Evolutionary conservation across 2,329 filamentous ascomycete species (phyloP), one percentile per base, ranked within the genome.

Genomic region (Colletotrichum tabaci): DNA sequence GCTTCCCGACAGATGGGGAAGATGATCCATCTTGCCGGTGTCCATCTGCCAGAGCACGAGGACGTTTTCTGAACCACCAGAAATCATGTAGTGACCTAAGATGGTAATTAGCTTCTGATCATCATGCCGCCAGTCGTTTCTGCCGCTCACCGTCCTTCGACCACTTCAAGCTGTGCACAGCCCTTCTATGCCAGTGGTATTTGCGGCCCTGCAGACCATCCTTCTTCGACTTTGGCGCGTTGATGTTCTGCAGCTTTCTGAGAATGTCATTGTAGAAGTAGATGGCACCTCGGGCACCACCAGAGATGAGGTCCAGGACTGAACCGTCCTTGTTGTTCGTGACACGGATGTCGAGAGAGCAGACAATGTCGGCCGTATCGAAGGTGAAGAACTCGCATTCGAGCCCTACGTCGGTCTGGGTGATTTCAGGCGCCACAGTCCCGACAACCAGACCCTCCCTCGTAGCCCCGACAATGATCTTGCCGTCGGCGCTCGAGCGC

Each of bases 41-140:
- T 97, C 94, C 68, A 98, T 86, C 82, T 99, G 96, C 95, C 95
- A 98, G 42, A 98, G 85, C 10, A 98, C 94, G 52, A 99, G 86
- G 23, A 94, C 93, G 9, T 94, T 95, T 82, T 99, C 96, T 26
- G 91, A 90, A 42, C 96, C 96, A 78, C 96, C 96, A 67, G 96
- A 98, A 63, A 99, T 92, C 71, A 99, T 84, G 80, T 99, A 99
- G 79, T 98, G 95, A 61, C 94, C 94, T 96, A 61, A 50, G 55
- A 58, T 57, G 77, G 84, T 73, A 84, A 84, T 74, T 73, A 73
- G 61, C 15, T 46, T 26, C 15, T 42, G 35, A 21, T 16, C 16
- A 52, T 10, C 38, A 16, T 5, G 13, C 3, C 52, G 13, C 5
- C 30, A 46, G 8, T 6, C 15, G 18, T 15, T 18, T n/a, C 2